Percentiles rank a stretch among this genome's conserved stretches.
phyloP scores from a whole-genome alignment of 371 early-diverging fungal species.

The Mortierella sp. region DNA sequence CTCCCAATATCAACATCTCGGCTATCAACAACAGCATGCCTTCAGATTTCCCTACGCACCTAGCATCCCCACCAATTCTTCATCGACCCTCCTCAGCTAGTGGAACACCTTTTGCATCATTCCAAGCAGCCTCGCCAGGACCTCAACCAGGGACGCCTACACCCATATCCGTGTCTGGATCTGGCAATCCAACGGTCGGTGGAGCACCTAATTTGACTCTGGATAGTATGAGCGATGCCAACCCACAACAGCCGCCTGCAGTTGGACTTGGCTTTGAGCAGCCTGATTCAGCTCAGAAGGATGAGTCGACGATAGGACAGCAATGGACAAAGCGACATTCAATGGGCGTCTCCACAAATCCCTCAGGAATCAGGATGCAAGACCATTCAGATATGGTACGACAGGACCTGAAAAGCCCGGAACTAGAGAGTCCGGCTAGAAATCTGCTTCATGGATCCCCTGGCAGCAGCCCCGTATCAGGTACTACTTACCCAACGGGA shows the following conservation, averaged over 20 bases:
- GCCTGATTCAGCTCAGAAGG: neutral
- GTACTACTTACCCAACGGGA: neutral
- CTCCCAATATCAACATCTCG: slow-evolving; percentile 29
- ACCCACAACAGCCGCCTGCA: neutral
- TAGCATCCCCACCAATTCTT: slow-evolving; percentile 49
- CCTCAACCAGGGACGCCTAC: slow-evolving; percentile 27
- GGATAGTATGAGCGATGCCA: neutral
- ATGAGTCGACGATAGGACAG: neutral
- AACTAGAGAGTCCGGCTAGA: slow-evolving; percentile 2
- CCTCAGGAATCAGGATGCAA: slow-evolving; percentile 23
- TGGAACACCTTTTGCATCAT: slow-evolving; percentile 30
- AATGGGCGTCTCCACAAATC: slow-evolving; percentile 24
- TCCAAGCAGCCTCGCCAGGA: slow-evolving; percentile 36
- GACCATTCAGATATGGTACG: slow-evolving; percentile 38
- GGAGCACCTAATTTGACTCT: neutral
- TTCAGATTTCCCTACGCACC: slow-evolving; percentile 50
- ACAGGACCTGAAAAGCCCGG: slow-evolving; percentile 49
- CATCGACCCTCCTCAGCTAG: slow-evolving; percentile 29
- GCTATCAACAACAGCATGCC: slow-evolving; percentile 32
- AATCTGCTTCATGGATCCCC: slow-evolving; percentile 9
- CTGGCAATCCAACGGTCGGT: neutral
- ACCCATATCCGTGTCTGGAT: slow-evolving; percentile 1
- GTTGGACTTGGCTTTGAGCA: slow-evolving; percentile 19
- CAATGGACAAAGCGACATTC: slow-evolving; percentile 27
- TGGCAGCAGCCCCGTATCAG: neutral